Conservation (phyloP, 2,329 filamentous ascomycete genomes). For the Colletotrichum tanaceti region DNA sequence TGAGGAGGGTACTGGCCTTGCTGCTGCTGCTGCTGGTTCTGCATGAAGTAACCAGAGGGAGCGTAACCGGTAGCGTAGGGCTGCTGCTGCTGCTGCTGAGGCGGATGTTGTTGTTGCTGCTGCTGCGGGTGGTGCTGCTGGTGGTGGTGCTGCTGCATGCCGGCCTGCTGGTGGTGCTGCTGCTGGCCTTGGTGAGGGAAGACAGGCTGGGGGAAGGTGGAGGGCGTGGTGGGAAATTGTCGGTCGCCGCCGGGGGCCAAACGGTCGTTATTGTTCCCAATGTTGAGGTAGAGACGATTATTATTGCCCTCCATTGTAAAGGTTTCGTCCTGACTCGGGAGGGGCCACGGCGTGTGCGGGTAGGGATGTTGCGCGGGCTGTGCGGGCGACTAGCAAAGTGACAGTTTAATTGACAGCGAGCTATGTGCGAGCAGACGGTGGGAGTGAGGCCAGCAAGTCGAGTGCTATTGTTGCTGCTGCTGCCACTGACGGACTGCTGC, state of each 20-base stretch:
- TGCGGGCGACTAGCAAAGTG: conserved; percentile 36
- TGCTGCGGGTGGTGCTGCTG: conserved; percentile 55
- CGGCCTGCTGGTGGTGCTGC: conserved; percentile 51
- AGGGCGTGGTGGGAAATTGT: conserved; percentile 88
- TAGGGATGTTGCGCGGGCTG: conserved; percentile 21
- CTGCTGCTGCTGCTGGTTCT: conserved; percentile 70
- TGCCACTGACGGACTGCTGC: background rate
- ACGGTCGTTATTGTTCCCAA: conserved; percentile 74
- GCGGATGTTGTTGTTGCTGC: conserved; percentile 46
- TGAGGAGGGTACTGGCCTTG: conserved; percentile 55
- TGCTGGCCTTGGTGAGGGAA: conserved; percentile 58
- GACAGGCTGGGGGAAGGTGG: conserved; percentile 94
- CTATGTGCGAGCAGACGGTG: conserved; percentile 11
- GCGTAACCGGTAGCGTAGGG: conserved; percentile 60
- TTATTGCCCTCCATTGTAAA: conserved; percentile 66
- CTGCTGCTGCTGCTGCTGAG: conserved; percentile 55
- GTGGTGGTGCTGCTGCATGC: conserved; percentile 47
- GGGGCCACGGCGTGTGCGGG: conserved; percentile 25
- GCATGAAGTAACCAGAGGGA: conserved; percentile 69
- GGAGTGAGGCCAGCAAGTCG: conserved; percentile 14
- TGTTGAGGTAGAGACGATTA: conserved; percentile 74
- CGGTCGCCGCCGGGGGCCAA: conserved; percentile 71
- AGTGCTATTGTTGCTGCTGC: conserved; percentile 7
- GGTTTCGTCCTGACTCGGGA: conserved; percentile 35
- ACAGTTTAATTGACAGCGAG: conserved; percentile 29